Base-by-base conservation (phyloP, 163 green algal species). In the Chlorella variabilis region DNA sequence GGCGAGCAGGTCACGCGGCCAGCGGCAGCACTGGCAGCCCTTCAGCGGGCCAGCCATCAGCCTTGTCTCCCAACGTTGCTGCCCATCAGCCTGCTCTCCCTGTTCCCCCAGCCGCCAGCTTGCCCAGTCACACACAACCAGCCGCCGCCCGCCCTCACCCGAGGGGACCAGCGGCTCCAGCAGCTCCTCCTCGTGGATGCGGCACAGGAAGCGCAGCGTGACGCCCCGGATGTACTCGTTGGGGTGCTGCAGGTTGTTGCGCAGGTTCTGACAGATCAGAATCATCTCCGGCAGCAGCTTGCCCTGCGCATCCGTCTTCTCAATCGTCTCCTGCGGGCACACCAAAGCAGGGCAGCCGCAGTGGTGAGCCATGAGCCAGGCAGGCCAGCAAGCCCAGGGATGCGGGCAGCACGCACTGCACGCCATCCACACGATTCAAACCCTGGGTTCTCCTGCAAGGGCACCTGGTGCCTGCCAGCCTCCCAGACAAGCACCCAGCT, bases 201-300 rank as follows among this genome's bases (percentile, higher is more conserved):
- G 84, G 87, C 92, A 96, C 31, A 98, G 87, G 68, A 94, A 92
- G 21, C 92, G 91, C 73, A 99, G 91, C 8, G 97, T 99, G 33
- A 95, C 92, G 8, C 97, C 97, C 6, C 97, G 87, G 5, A 99
- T 92, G 90, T 98, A 99, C 90, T 99, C 97, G 82, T 99, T 99
- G 23, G 97, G 97, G 83, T 99, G 97, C 92, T 99, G 97, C 73
- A 99, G 88, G 89, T 99, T 99, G 92, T 97, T 99, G 39, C 97
- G 88, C 77, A 99, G 91, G 87, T 99, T 99, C 87, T 99, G 97
- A 85, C 97, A 99, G 77, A 99, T 99, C 7, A 99, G 92, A 83
- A 99, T 99, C 97, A 99, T 99, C 82, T 99, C 97, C n/a, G 97
- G 97, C 76, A 99, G 88, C 8, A 99, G 90, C 88, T 99, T 99